Evolutionary conservation across 2,329 filamentous ascomycete genomes (phyloP), one percentile per base, ranked within the genome.

Genomic region (Rutstroemia sp.): DNA sequence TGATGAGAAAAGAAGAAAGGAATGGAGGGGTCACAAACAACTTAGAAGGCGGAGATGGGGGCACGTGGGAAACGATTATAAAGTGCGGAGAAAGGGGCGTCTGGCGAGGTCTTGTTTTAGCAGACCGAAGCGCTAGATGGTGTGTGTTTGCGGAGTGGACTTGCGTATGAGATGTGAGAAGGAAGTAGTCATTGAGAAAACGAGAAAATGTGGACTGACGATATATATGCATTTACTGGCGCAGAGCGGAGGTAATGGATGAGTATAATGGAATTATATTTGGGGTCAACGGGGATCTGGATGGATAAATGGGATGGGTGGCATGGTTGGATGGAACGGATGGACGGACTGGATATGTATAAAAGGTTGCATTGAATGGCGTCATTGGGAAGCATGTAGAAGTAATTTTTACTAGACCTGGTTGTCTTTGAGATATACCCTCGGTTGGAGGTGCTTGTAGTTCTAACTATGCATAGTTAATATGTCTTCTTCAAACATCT

Each of bases 81-180:
- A 95, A 95, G 74, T 90, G 89, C 72, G 88, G 87, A 0, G 89
- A 95, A 73, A 80, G 81, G 60, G 89, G 89, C 2, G 80, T 84
- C 16, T 95, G 89, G 89, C 79, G 89, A 61, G 89, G 88, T 1
- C 72, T 95, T 59, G 89, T 95, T 45, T 76, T 94, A 56, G 89
- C 89, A 6, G 89, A 95, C 73, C 80, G 89, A 54, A 92, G 86
- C 58, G 89, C 89, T 46, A 78, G 89, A 64, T 95, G 89, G 89
- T 94, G 89, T 68, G 89, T 95, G n/a, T 94, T 94, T 76, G 88
- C 88, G 0, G 89, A 95, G 75, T 95, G 89, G 89, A 67, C 62
- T 21, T 70, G 68, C 57, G 62, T 69, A 55, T 69, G 58, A 69
- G 17, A 42, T 8, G 44, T 30, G 25, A 17, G 19, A 51, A 40